Conservation (phyloP, 2,329 filamentous ascomycete species). For the Rhynchosporium graminicola region DNA sequence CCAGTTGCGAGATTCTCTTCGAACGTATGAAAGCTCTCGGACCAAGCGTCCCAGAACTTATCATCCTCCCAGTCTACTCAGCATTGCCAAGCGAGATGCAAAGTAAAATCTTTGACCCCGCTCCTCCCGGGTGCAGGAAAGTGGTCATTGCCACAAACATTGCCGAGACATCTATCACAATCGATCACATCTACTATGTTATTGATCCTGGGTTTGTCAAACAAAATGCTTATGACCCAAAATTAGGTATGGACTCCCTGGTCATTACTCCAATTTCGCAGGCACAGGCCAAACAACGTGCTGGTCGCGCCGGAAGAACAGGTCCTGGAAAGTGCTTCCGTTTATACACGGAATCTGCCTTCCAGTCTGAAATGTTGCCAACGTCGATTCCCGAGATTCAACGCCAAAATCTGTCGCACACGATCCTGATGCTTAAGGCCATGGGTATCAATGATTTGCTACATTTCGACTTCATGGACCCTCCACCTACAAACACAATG, state of each 20-base stretch:
- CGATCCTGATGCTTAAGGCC: slow-evolving; percentile 96
- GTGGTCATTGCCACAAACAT: slow-evolving; percentile 99
- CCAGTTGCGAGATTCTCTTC: slow-evolving; percentile 84
- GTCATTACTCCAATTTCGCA: slow-evolving; percentile 96
- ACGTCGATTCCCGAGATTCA: slow-evolving; percentile 97
- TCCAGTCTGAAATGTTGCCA: slow-evolving; percentile 94
- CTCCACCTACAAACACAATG: slow-evolving; percentile 96
- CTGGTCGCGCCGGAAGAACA: slow-evolving; percentile 89
- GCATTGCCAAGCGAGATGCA: slow-evolving; percentile 92
- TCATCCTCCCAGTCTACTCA: slow-evolving; percentile 95
- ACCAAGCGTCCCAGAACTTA: slow-evolving; percentile 83
- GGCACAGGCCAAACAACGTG: slow-evolving; percentile 92
- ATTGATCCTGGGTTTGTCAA: slow-evolving; percentile 98
- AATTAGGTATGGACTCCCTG: slow-evolving; percentile 95
- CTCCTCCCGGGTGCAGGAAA: slow-evolving; percentile 81
- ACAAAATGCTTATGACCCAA: slow-evolving; percentile 95
- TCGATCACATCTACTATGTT: slow-evolving; percentile 97
- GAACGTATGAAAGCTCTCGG: slow-evolving; percentile 97
- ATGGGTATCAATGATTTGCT: slow-evolving; percentile 99
- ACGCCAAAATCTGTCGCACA: slow-evolving; percentile 86
- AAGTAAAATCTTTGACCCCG: slow-evolving; percentile 90
- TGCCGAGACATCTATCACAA: slow-evolving; percentile 95
- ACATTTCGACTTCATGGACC: slow-evolving; percentile 99
- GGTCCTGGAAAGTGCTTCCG: slow-evolving; percentile 96
- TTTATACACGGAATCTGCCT: slow-evolving; percentile 92